phyloP scores from a whole-genome alignment of 306 rosid species.

The Vigna reflexopilosa region DNA sequence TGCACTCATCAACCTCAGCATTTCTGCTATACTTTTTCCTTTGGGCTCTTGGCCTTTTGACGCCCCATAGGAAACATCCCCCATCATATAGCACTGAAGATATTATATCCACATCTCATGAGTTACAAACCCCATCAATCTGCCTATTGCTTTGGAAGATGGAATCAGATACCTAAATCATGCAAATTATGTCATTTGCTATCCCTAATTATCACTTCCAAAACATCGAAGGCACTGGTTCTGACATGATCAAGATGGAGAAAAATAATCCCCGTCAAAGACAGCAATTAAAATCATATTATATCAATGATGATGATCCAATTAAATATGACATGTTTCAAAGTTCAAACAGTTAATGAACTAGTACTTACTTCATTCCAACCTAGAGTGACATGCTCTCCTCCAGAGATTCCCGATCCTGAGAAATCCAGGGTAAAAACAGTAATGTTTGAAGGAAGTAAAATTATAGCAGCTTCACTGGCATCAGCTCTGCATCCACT shows the following conservation, averaged over 20 bases:
- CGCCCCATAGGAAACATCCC: neutral
- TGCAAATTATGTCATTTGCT: too few species aligned
- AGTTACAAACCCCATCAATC: too few species aligned
- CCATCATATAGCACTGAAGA: too few species aligned
- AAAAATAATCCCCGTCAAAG: slow-evolving; percentile 13
- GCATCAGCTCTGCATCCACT: slow-evolving; percentile 99
- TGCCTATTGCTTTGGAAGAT: too few species aligned
- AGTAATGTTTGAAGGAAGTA: slow-evolving; percentile 95
- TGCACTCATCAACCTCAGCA: too few species aligned
- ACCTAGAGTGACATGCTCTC: slow-evolving; percentile 93
- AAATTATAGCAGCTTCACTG: slow-evolving; percentile 91
- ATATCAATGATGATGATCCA: slow-evolving; percentile 9
- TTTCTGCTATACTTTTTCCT: neutral
- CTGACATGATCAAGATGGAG: slow-evolving; percentile 11
- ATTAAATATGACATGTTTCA: slow-evolving; percentile 16
- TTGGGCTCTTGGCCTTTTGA: neutral
- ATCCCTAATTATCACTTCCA: too few species aligned
- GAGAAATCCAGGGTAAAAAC: slow-evolving; percentile 95
- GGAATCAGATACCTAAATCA: too few species aligned
- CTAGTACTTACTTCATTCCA: slow-evolving; percentile 88
- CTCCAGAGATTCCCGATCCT: slow-evolving; percentile 97
- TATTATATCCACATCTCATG: too few species aligned
- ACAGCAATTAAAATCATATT: neutral
- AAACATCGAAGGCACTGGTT: too few species aligned
- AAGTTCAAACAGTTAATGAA: slow-evolving; percentile 26